A percentile compares a stretch with the other conserved stretches of the same genome.
phyloP scores from a whole-genome alignment of 2,329 filamentous ascomycete genomes.

The Botrytis byssoidea region DNA sequence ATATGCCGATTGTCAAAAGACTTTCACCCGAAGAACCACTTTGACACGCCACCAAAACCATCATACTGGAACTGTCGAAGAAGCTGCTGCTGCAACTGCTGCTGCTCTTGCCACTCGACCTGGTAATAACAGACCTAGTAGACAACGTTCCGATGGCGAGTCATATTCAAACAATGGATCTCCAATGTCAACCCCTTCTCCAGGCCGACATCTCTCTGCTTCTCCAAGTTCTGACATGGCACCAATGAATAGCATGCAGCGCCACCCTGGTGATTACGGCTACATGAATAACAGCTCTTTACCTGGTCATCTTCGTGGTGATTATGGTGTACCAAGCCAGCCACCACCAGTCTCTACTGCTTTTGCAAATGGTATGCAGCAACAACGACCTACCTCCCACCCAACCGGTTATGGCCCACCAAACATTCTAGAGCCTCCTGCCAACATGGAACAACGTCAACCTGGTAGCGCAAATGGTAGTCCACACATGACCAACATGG shows the following conservation, averaged over 20 bases:
- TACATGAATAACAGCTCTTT: conserved; percentile 79
- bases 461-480: conserved; percentile 72
- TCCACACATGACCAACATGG: conserved; percentile 71
- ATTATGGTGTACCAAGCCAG: conserved; percentile 53
- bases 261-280: conserved; percentile 57
- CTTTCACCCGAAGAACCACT: conserved; percentile 92
- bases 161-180: conserved; percentile 70
- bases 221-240: conserved; percentile 77
- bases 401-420: conserved; percentile 80
- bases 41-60: conserved; percentile 94
- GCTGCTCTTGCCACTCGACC: conserved; percentile 67
- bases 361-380: conserved; percentile 50
- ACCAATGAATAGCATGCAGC: conserved; percentile 61
- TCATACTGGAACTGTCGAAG: conserved; percentile 91
- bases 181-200: conserved; percentile 77
- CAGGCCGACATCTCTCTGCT: conserved; percentile 74
- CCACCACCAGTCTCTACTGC: conserved; percentile 58
- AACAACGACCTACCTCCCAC: conserved; percentile 74
- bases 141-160: conserved; percentile 67
- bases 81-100: conserved; percentile 84
- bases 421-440: conserved; percentile 66
- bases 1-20: conserved; percentile 97
- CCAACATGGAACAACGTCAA: conserved; percentile 68
- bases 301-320: conserved; percentile 76
- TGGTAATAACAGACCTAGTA: conserved; percentile 43